Conservation (phyloP, 495 filamentous ascomycete genomes). For the Trichoderma asperelloides region DNA sequence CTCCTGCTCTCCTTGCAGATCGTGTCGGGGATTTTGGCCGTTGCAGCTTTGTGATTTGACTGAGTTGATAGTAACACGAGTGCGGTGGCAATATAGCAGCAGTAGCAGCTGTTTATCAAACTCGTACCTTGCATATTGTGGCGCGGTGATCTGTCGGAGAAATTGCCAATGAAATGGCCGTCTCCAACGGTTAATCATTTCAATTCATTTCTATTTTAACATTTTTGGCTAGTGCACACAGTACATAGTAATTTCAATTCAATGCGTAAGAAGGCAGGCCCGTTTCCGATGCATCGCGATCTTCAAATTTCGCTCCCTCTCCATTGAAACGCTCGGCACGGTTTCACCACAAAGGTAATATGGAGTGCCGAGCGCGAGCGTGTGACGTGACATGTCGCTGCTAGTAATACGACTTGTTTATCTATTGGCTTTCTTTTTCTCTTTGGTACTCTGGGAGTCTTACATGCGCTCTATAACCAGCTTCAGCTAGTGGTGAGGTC, state of each 20-base stretch:
- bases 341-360: not conserved
- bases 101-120: not conserved
- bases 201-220: not conserved
- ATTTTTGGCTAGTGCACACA: not conserved
- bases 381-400: not conserved
- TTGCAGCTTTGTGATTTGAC: too few relatives aligned
- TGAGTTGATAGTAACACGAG: too few relatives aligned
- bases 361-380: not conserved
- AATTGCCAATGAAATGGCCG: not conserved
- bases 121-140: not conserved
- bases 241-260: not conserved
- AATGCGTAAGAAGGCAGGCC: not conserved
- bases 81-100: too few relatives aligned
- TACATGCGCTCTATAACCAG: not conserved
- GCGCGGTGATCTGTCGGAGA: not conserved
- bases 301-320: not conserved
- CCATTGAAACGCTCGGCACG: not conserved
- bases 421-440: not conserved
- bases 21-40: too few relatives aligned
- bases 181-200: too few relatives aligned
- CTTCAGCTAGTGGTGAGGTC: not conserved
- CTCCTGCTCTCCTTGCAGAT: too few relatives aligned
- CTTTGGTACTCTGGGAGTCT: not conserved
- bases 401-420: not conserved
- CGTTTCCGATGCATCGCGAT: conserved; percentile 5